A percentile compares a stretch with the other conserved stretches of the same genome.
These are phyloP conservation scores for Sugiyamaella castrensis DNA, from an alignment of 1,139 yeast species.

Conservation along the genomic window DNA sequence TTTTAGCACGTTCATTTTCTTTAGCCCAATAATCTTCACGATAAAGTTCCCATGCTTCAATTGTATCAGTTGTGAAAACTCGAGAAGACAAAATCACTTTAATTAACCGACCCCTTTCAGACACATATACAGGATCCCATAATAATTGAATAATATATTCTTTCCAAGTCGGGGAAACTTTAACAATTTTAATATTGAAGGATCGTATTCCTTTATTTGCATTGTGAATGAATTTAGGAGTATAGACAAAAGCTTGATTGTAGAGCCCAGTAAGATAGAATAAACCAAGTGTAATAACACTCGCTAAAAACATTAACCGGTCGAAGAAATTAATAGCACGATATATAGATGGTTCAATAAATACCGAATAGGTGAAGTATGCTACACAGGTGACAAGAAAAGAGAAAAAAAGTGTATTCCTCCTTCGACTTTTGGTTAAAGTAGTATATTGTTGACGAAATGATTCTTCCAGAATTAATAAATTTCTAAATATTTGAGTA, in stretches of 20 bases:
- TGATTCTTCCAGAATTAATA: constrained; percentile 80
- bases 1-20: constrained; percentile 65
- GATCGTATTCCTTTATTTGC: constrained; percentile 87
- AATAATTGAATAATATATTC: constrained; percentile 39
- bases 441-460: constrained; percentile 75
- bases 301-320: constrained; percentile 64
- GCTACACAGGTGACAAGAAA: constrained; percentile 39
- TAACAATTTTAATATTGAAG: constrained; percentile 73
- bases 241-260: constrained; percentile 75
- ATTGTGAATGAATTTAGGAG: constrained; percentile 70
- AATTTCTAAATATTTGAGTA: constrained; percentile 47
- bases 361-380: constrained; percentile 34
- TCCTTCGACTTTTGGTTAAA: constrained; percentile 65
- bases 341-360: constrained; percentile 37
- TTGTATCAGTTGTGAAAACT: constrained; percentile 72
- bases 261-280: constrained; percentile 90
- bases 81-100: constrained; percentile 79
- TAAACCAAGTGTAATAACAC: constrained; percentile 64
- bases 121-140: constrained; percentile 30
- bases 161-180: constrained; percentile 56
- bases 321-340: constrained; percentile 37
- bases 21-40: constrained; percentile 91
- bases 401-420: constrained; percentile 69
- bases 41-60: constrained; percentile 95
- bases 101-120: constrained; percentile 38